Evolutionary conservation across 2,329 filamentous ascomycete genomes (phyloP), one percentile per base, ranked within the genome.

Genomic region (Coniella lustricola): DNA sequence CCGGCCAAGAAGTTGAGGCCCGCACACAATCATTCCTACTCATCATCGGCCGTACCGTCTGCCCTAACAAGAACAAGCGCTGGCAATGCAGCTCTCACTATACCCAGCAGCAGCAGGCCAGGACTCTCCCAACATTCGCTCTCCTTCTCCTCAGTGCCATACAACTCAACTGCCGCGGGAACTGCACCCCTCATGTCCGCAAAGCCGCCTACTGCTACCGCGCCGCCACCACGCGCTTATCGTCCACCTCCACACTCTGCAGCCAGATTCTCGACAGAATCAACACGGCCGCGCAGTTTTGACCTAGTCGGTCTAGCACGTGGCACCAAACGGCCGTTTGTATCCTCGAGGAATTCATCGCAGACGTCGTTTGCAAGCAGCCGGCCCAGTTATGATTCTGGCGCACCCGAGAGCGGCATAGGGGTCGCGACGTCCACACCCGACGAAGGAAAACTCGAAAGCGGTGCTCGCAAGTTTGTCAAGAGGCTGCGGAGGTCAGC

Each of bases 401-500:
- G 60, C 1, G 64, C 66, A 3, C 62, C 64, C 13, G 65, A 67
- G 17, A 44, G 34, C n/a, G 55, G 47, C 12, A 54, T 52, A 3
- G 52, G 47, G 7, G 53, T 52, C 4, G 52, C 53, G 17, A 50
- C 53, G 63, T 69, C 43, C 54, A 62, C 39, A 56, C 61, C 54
- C 50, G 44, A 49, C 48, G 46, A 49, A 14, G 21, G 47, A 14
- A 35, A 22, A 48, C 49, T 56, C 35, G 47, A 60, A 55, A 16
- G 60, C 57, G 46, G 54, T 53, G 53, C 59, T 42, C 58, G 60
- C 39, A 69, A 67, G 54, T 64, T 70, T 18, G 66, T 68, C 49
- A 77, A 77, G 67, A 78, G 77, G 60, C 64, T 79, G 42, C 73
- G 77, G 48, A 75, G 75, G 63, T 73, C 69, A 7, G 64, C 71